Percentiles rank a stretch among this genome's conserved stretches.
phyloP scores from a whole-genome alignment of 441 rosid species.

The Cnidoscolus chayamansa region DNA sequence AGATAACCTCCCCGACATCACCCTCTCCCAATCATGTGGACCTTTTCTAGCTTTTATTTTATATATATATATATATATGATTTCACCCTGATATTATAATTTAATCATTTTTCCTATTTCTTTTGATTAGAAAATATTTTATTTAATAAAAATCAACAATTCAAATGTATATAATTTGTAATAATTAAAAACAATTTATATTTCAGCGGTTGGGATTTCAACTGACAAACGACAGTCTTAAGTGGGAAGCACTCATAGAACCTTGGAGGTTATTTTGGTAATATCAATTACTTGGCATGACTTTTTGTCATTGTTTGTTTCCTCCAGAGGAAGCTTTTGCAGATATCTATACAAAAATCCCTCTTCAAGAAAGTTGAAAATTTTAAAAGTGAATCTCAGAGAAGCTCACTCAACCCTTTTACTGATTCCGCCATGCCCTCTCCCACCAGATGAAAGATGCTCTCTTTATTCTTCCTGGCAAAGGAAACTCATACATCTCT shows the following conservation, averaged over 20 bases:
- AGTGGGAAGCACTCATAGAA: too few species aligned
- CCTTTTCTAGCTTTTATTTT: too few species aligned
- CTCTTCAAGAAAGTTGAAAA: slow-evolving; percentile 8
- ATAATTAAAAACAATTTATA: too few species aligned
- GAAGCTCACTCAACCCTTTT: neutral
- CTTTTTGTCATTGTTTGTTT: slow-evolving; percentile 13
- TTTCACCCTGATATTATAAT: too few species aligned
- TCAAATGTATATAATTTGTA: too few species aligned
- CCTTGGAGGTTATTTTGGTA: neutral
- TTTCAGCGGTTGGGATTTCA: neutral
- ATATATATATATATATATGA: too few species aligned
- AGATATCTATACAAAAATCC: slow-evolving; percentile 24
- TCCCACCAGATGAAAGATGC: neutral
- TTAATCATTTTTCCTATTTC: too few species aligned
- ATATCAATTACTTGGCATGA: neutral
- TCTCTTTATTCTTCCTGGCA: neutral
- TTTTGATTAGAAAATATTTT: too few species aligned
- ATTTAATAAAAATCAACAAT: too few species aligned
- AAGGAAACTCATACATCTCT: neutral
- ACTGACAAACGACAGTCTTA: too few species aligned
- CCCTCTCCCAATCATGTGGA: neutral
- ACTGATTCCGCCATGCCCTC: neutral
- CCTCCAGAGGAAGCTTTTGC: slow-evolving; percentile 41
- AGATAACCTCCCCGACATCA: slow-evolving; percentile 31
- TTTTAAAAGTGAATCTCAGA: neutral